Base-by-base conservation (phyloP, 2,329 filamentous ascomycete species). In the Talaromyces atroroseus region DNA sequence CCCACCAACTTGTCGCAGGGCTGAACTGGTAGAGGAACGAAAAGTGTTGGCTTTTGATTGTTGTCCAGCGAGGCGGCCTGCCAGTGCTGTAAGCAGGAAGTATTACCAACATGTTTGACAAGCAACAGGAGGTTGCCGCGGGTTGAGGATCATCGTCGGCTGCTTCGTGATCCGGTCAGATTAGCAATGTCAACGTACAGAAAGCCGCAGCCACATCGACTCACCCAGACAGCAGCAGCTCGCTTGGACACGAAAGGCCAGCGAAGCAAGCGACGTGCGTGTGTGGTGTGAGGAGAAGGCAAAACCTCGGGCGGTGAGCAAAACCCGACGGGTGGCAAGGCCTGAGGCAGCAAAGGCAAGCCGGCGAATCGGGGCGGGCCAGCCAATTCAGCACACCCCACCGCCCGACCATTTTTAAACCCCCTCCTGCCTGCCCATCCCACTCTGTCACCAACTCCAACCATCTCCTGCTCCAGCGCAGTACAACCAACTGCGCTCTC, bases 321-420 rank as follows among this genome's bases (percentile, higher is more conserved):
- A 36, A 38, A 8, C 11, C 45, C 52, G 40, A 48, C 21, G 21
- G 52, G 44, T 44, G 47, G 52, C 45, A 45, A 56, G 46, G 54
- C 54, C 54, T 66, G 46, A 67, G 65, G 65, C 65, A 63, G n/a
- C 4, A 18, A 52, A 34, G 21, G 6, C 34, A 18, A 24, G 14
- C 18, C 21, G 18, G 42, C 63, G 59, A 67, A 51, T 45, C 63
- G 49, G 60, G 58, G 50, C 55, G 48, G 29, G 53, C 52, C 54
- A 54, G 58, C 44, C 55, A 46, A 61, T 16, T 23, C 38, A 42
- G 49, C n/a, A 49, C 24, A 36, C 54, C 54, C 49, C 50, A 40
- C 58, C 42, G 36, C 23, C n/a, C 7, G 26, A 29, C 6, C 18
- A 23, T 45, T 58, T 58, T 60, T 59, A 62, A 62, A 62, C 61